Base-by-base conservation (phyloP, 1,284 basidiomycete species). In the Prillingera fragicola region DNA sequence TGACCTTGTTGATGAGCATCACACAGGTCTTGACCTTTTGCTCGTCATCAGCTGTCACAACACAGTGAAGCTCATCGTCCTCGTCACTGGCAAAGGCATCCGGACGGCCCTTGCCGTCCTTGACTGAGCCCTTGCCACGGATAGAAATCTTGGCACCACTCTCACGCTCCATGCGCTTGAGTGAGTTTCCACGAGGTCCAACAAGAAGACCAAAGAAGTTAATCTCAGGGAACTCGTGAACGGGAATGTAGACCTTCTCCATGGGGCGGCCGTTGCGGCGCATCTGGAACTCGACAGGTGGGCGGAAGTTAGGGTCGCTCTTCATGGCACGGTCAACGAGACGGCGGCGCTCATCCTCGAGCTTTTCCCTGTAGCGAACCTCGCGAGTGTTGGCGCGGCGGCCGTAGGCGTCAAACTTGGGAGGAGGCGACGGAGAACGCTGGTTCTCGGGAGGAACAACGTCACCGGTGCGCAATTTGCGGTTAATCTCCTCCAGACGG, bases 171-270 rank as follows among this genome's bases (percentile, higher is more conserved):
- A 99, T 99, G 72, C 89, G 92, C 78, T 99, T 99, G 76, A 98
- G 75, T 73, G 90, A 94, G 70, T 99, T 98, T 37, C 95, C 95
- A 62, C 95, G 85, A 60, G 95, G 95, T 31, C 95, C 95, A 52
- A 99, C 94, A 48, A 99, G 81, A 49, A 99, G 77, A 61, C 95
- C 95, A 62, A 99, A 98, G 73, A 98, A 99, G 72, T 99, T 99
- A 77, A 99, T 98, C 73, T 98, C 94, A 5, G 95, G 95, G 64
- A 98, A 99, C 73, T 98, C 95, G 69, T 98, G 96, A 63, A 97
- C 90, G 22, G 95, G 95, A 52, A 99, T 92, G 69, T 97, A 99
- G 47, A 99, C 94, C 73, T 98, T 98, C 51, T 99, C 95, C 36
- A 85, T 85, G 13, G 91, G 90, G 38, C 89, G 81, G 48, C 87